Evolutionary conservation across 2,329 filamentous ascomycete species (phyloP), one percentile per base, ranked within the genome.

Genomic region (Dryadomyces quercus-mongolicae): DNA sequence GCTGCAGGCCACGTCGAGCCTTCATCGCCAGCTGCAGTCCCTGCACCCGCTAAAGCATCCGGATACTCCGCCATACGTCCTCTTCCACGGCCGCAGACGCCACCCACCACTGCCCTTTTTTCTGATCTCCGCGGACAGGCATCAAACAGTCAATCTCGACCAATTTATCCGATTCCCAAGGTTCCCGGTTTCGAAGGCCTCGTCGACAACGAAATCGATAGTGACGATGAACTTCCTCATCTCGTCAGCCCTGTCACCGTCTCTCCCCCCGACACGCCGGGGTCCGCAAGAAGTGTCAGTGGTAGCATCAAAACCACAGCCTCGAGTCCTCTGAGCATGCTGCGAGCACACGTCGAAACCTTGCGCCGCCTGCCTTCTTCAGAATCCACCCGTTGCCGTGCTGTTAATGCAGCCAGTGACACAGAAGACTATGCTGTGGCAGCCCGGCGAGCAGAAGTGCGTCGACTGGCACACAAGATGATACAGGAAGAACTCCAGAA

Each of bases 401-500:
- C 72, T 2, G 70, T 66, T 38, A 66, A 67, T 4, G 70, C 70
- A 16, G 64, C 72, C 36, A 71, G 74, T 13, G 71, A 69, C 50
- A 77, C 72, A 49, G 69, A 77, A 22, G 76, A 79, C 57, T 76
- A 79, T 18, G 47, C 21, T 1, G 53, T 43, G 58, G 61, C 78
- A 46, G 74, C 76, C 52, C 70, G 77, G 31, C 71, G 78, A 59
- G 78, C 77, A 31, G 78, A 82, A 59, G 64, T 82, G 53, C 76
- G 72, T 59, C 71, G 77, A 20, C 66, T 81, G 9, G 74, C 77
- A 64, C 74, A 76, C 50, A 75, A 74, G 59, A 71, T 77, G 57
- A 81, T 82, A n/a, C 76, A 76, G 57, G 73, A 80, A 46, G 79
- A 82, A 59, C 67, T 82, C 3, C 71, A 74, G 48, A 72, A 65